Conservation (phyloP, 2,329 filamentous ascomycete species). For the Didymella keratinophila region DNA sequence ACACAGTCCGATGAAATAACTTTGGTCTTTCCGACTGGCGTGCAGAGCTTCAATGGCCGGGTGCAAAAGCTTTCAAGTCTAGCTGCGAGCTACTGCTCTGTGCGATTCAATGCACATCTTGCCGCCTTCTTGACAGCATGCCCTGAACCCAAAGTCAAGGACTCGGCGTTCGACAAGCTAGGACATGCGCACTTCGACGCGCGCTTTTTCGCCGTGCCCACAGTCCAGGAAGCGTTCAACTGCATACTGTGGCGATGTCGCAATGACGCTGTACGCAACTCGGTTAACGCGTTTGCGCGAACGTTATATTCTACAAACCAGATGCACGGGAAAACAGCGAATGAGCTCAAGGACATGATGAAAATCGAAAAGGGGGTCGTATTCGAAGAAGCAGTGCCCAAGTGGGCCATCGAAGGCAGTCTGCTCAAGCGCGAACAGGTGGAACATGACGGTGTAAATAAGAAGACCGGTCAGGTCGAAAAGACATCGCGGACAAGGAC, state of each 20-base stretch:
- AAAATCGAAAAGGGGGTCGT: slow-evolving; percentile 30
- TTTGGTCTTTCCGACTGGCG: slow-evolving; percentile 39
- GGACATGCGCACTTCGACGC: slow-evolving; percentile 43
- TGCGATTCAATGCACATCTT: slow-evolving; percentile 40
- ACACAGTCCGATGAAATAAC: slow-evolving; percentile 48
- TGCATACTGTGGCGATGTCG: slow-evolving; percentile 44
- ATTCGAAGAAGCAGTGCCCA: slow-evolving; percentile 40
- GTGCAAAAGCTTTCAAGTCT: slow-evolving; percentile 43
- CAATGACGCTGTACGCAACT: slow-evolving; percentile 43
- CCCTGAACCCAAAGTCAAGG: slow-evolving; percentile 32
- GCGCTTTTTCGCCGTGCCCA: slow-evolving; percentile 38
- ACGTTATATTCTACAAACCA: slow-evolving; percentile 36
- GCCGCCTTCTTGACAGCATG: slow-evolving; percentile 16
- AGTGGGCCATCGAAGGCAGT: slow-evolving; percentile 45
- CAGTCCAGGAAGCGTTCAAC: slow-evolving; percentile 39
- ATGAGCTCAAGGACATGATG: slow-evolving; percentile 38
- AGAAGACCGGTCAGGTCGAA: slow-evolving; percentile 35
- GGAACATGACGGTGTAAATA: slow-evolving; percentile 41
- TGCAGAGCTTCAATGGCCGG: slow-evolving; percentile 39
- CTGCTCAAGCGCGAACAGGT: slow-evolving; percentile 43
- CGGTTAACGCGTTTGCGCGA: slow-evolving; percentile 38
- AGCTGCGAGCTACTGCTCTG: slow-evolving; percentile 39
- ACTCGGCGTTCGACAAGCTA: slow-evolving; percentile 22
- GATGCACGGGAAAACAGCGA: slow-evolving; percentile 37
- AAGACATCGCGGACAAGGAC: slow-evolving; percentile 34